Evolutionary conservation across 2,329 filamentous ascomycete species (phyloP), one percentile per base, ranked within the genome.

Genomic region (Metarhizium guizhouense): DNA sequence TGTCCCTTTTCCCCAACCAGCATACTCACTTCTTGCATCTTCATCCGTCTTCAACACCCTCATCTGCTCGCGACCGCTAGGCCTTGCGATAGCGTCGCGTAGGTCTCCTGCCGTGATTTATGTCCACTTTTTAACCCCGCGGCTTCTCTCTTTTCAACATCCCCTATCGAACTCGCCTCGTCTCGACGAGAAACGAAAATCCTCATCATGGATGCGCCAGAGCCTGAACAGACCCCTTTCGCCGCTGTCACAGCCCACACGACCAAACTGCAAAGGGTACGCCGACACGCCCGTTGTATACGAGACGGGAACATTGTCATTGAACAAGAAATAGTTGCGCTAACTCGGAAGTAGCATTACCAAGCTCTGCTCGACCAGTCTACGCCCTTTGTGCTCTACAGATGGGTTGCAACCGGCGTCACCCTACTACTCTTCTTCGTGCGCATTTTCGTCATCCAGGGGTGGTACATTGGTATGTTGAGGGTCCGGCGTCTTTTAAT

Each of bases 401-500:
- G 94, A 79, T 99, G 94, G 94, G 70, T 87, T 59, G 86, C 86
- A 70, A 96, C 93, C n/a, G 88, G 74, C 53, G 77, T 82, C 45
- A 79, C 87, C 55, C 83, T 97, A 57, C 56, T 90, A 59, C 60
- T 91, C 64, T 99, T 99, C 79, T 93, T 90, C 70, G 70, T 94
- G 62, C 86, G 94, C 69, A 95, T 99, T 72, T 79, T 99, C 62
- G 61, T 96, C 52, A 90, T 91, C 57, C 91, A 97, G 76, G 94
- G 94, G 74, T 99, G 94, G 94, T 99, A 99, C 72, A 97, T 99
- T 63, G 91, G 91, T 96, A 69, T 57, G 78, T 64, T 10, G n/a
- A 30, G 6, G 20, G 14, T 20, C 20, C 43, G 8, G 6, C 25
- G 18, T 30, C 20, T 13, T 16, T 29, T 10, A 29, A n/a, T 5